phyloP scores from a whole-genome alignment of 2,329 filamentous ascomycete genomes.

The Pyrenochaeta sp. region DNA sequence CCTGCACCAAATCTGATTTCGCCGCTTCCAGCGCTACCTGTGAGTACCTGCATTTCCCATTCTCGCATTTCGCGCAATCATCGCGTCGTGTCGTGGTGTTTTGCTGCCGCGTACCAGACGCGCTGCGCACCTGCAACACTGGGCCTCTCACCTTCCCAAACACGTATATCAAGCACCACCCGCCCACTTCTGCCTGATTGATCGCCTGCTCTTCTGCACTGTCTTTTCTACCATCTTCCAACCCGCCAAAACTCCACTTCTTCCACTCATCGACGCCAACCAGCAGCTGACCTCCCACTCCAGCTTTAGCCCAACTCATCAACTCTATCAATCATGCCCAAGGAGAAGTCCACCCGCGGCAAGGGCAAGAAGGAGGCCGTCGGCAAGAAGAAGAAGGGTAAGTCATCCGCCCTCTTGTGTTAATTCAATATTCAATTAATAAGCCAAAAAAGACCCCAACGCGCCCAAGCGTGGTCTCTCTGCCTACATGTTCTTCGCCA shows the following conservation, averaged over 20 bases:
- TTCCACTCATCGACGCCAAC: no score
- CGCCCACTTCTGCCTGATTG: constrained; percentile 9
- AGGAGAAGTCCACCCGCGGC: constrained; percentile 69
- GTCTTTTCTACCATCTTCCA: constrained; percentile 4
- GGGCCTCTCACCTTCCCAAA: constrained; percentile 22
- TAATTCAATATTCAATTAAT: constrained; percentile 13
- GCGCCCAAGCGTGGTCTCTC: constrained; percentile 99
- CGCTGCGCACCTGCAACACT: constrained; percentile 29
- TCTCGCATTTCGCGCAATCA: constrained; percentile 34
- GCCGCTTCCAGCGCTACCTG: constrained; percentile 26
- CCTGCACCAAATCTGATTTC: constrained; percentile 28
- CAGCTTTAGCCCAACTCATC: constrained; percentile 13
- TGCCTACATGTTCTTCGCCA: constrained; percentile 99
- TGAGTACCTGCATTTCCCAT: constrained; percentile 37
- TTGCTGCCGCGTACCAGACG: constrained; percentile 37
- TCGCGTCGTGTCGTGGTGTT: constrained; percentile 38
- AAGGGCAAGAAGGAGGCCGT: constrained; percentile 64
- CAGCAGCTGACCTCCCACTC: constrained; percentile 17
- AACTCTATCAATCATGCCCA: constrained; percentile 65
- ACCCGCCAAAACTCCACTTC: constrained; percentile 4
- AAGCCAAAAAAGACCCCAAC: constrained; percentile 80
- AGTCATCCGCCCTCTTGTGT: constrained; percentile 21
- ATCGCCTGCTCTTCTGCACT: constrained; percentile 6
- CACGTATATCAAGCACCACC: no score
- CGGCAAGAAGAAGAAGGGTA: constrained; percentile 78